Percentiles rank a stretch among this genome's conserved stretches.
Evolutionary conservation across 2,329 filamentous ascomycete genomes (phyloP).

Genomic region (Colletotrichum spaethianum): DNA sequence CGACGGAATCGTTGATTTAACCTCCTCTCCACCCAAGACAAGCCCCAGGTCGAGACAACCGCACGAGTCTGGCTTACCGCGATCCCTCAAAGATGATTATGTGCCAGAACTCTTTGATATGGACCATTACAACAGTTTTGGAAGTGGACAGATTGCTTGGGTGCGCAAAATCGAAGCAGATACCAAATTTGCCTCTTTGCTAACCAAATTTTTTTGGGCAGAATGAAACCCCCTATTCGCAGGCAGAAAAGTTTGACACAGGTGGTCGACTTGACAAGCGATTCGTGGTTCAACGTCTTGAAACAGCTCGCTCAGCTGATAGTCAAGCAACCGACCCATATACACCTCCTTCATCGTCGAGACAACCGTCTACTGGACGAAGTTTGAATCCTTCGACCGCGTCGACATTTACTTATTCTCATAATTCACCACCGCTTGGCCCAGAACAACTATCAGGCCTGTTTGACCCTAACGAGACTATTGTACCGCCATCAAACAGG

Average conservation of each 20-base stretch:
- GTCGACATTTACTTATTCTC: constrained; percentile 5
- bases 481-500: background rate
- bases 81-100: background rate
- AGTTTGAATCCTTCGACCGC: background rate
- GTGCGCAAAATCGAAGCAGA: background rate
- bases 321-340: background rate
- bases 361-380: background rate
- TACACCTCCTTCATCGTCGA: background rate
- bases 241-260: background rate
- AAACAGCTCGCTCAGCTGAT: background rate
- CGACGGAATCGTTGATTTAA: constrained; percentile 13
- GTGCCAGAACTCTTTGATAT: constrained; percentile 14
- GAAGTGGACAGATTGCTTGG: background rate
- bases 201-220: background rate
- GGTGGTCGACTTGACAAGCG: background rate
- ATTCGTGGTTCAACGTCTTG: background rate
- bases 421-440: background rate
- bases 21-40: constrained; percentile 8
- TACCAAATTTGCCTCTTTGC: background rate
- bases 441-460: background rate
- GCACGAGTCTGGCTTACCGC: background rate
- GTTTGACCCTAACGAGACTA: background rate
- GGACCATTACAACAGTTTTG: background rate
- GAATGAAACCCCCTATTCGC: background rate
- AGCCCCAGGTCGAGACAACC: background rate